Evolutionary conservation across 2,329 filamentous ascomycete genomes (phyloP).

Genomic region (Pyrenochaeta sp.): DNA sequence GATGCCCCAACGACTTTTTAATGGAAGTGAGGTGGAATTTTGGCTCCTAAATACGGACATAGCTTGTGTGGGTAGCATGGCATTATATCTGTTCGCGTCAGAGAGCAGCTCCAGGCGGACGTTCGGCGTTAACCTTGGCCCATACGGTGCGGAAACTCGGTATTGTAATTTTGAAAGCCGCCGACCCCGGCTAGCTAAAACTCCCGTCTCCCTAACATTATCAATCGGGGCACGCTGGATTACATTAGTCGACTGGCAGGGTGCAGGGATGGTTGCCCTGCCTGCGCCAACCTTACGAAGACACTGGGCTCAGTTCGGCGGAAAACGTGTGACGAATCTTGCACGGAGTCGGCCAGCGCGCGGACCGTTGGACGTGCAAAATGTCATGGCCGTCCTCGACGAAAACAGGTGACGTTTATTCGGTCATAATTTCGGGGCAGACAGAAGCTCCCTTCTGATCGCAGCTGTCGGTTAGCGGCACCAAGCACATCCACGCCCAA

Average conservation of each 20-base stretch:
- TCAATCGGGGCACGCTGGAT: conserved; percentile 45
- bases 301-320: conserved; percentile 39
- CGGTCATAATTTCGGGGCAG: conserved; percentile 20
- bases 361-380: conserved; percentile 33
- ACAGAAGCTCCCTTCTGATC: conserved; percentile 12
- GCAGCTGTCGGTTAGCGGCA: conserved; percentile 27
- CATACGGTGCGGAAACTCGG: conserved; percentile 26
- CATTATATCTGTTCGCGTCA: conserved; percentile 53
- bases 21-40: conserved; percentile 30
- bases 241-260: conserved; percentile 42
- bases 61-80: conserved; percentile 42
- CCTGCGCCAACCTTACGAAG: conserved; percentile 50
- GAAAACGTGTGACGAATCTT: conserved; percentile 41
- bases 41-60: conserved; percentile 39
- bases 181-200: conserved; percentile 34
- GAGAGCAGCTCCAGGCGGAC: conserved; percentile 46
- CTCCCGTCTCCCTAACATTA: conserved; percentile 41
- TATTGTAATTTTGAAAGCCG: conserved; percentile 44
- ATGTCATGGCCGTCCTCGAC: conserved; percentile 25
- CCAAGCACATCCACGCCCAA: conserved; percentile 30
- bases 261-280: conserved; percentile 41
- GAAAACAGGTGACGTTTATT: conserved; percentile 29
- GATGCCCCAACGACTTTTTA: conserved; percentile 10
- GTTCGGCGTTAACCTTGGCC: conserved; percentile 45
- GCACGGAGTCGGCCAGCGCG: conserved; percentile 42